These are phyloP conservation scores for Elongisporangium prolatum DNA, from an alignment of 352 stramenopile genomes.

Conservation along the genomic window DNA sequence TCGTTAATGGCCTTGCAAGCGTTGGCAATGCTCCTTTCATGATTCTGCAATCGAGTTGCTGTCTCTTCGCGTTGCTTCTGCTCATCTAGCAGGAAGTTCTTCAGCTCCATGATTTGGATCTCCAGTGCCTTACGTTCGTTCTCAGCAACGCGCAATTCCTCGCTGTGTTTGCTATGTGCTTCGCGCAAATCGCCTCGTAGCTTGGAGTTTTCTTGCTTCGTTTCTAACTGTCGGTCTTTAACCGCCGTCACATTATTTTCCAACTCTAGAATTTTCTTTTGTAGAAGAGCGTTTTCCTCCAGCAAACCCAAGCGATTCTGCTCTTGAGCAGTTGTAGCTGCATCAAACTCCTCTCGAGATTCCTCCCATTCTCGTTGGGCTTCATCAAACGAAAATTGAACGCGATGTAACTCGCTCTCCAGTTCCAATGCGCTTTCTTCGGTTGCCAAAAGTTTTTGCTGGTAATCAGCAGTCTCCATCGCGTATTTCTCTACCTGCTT, in stretches of 20 bases:
- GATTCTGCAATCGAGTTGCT: constrained; percentile 61
- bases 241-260: constrained; percentile 19
- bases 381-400: background rate
- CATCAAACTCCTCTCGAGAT: background rate
- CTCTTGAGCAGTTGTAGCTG: background rate
- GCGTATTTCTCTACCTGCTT: constrained; percentile 20
- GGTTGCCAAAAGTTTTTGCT: constrained; percentile 22
- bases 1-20: constrained; percentile 68
- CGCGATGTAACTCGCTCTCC: background rate
- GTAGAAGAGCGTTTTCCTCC: constrained; percentile 23
- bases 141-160: constrained; percentile 12
- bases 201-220: constrained; percentile 10
- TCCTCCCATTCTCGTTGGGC: background rate
- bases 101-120: constrained; percentile 23
- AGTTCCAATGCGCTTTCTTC: constrained; percentile 20
- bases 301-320: background rate
- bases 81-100: constrained; percentile 32
- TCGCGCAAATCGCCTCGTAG: constrained; percentile 12
- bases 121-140: constrained; percentile 20
- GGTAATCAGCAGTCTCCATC: constrained; percentile 22
- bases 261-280: constrained; percentile 24
- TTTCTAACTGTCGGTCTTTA: constrained; percentile 10
- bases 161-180: constrained; percentile 5
- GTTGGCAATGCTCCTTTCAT: constrained; percentile 61
- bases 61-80: constrained; percentile 60